Percentiles rank a stretch among this genome's conserved stretches.
Conservation (phyloP, 768 basidiomycete species). For the Leccinum sublutescens region DNA sequence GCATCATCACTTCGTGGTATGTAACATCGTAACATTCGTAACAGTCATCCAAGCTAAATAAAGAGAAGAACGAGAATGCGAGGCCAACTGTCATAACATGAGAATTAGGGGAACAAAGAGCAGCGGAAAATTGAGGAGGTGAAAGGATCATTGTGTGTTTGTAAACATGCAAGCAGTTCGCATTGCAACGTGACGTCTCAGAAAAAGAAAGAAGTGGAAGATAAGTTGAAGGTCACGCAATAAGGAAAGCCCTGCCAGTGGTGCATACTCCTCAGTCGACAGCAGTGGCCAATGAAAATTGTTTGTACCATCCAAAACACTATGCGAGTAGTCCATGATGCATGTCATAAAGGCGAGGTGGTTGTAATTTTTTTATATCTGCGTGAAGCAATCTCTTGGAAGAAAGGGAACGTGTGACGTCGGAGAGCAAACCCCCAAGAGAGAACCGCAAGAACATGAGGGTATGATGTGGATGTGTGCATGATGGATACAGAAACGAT, state of each 20-base stretch:
- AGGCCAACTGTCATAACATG: constrained; percentile 11
- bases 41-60: constrained; percentile 22
- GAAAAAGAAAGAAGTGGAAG: constrained; percentile 7
- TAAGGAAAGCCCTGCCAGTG: constrained; percentile 24
- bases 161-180: constrained; percentile 5
- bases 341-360: constrained; percentile 25
- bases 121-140: constrained; percentile 8
- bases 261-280: constrained; percentile 17
- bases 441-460: constrained; percentile 18
- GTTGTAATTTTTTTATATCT: constrained; percentile 18
- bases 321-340: constrained; percentile 29
- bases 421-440: constrained; percentile 17
- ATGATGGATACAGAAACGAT: constrained; percentile 36
- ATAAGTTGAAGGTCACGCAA: constrained; percentile 23
- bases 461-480: constrained; percentile 30
- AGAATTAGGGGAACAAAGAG: constrained; percentile 6
- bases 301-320: constrained; percentile 21
- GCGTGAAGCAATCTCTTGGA: constrained; percentile 15
- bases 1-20: constrained; percentile 22
- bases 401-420: constrained; percentile 16
- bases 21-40: constrained; percentile 31
- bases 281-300: constrained; percentile 10
- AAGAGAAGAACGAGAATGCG: constrained; percentile 1
- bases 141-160: not conserved
- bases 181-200: constrained; percentile 3